Conservation (phyloP, 225 moss, liverwort and hornwort genomes). For the Polytrichum formosum region DNA sequence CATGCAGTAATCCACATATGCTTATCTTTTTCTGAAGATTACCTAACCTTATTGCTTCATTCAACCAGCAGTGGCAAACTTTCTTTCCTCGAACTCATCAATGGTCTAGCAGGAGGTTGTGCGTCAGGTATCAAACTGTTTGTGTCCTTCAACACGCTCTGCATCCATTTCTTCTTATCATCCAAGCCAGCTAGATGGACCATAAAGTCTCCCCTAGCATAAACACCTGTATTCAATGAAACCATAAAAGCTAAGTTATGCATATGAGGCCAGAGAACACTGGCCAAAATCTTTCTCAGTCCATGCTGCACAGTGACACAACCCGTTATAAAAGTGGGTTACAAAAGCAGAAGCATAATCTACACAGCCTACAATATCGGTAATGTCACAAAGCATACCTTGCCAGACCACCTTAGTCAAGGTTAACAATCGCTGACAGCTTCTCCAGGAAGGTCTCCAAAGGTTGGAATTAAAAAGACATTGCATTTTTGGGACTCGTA, state of each 20-base stretch:
- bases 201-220: slow-evolving; percentile 97
- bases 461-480: slow-evolving; percentile 96
- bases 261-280: background rate
- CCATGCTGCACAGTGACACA: too few relatives aligned
- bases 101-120: slow-evolving; percentile 5
- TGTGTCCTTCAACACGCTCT: slow-evolving; percentile 47
- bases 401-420: slow-evolving; percentile 73
- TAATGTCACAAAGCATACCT: slow-evolving; percentile 35
- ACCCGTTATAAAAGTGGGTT: too few relatives aligned
- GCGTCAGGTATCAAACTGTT: slow-evolving; percentile 6
- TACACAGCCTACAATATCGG: background rate
- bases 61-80: slow-evolving; percentile 21
- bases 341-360: too few relatives aligned
- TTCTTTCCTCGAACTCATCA: slow-evolving; percentile 35
- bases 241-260: background rate
- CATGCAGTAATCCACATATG: background rate
- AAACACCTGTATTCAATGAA: slow-evolving; percentile 66
- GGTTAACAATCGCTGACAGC: slow-evolving; percentile 68
- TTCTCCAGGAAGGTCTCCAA: slow-evolving; percentile 98
- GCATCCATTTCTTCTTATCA: slow-evolving; percentile 92
- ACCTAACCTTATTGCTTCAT: slow-evolving; percentile 4
- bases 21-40: background rate
- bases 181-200: slow-evolving; percentile 93
- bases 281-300: too few relatives aligned
- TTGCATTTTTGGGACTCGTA: slow-evolving; percentile 90